Percentiles rank a stretch among this genome's conserved stretches.
These are phyloP conservation scores for Ottelia alismoides DNA, from an alignment of 106 monocot species.

Conservation along the genomic window DNA sequence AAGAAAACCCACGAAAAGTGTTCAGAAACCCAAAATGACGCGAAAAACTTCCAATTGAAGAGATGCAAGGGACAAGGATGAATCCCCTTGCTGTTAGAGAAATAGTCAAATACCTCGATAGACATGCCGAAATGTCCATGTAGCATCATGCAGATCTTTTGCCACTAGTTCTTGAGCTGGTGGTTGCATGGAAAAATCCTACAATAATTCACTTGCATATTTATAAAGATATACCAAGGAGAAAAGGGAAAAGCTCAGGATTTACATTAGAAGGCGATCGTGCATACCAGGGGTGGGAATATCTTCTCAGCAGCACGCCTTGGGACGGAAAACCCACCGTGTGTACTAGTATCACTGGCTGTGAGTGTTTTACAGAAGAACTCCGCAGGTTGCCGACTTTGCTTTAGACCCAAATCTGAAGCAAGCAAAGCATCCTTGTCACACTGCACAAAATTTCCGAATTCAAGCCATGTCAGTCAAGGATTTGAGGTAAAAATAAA, in stretches of 20 bases:
- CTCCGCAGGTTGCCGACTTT: slow-evolving; percentile 71
- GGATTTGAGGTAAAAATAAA: no score
- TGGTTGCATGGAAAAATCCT: slow-evolving; percentile 93
- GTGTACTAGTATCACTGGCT: slow-evolving; percentile 91
- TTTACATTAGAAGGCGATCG: no score
- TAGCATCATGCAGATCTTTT: slow-evolving; percentile 74
- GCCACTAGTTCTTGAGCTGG: slow-evolving; percentile 79
- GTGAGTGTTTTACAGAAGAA: slow-evolving; percentile 97
- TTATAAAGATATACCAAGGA: slow-evolving; percentile 5
- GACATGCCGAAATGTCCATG: slow-evolving; percentile 89
- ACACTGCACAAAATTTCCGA: slow-evolving; percentile 40
- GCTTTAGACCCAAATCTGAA: slow-evolving; percentile 76
- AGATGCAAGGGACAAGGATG: no score
- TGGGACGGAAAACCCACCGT: slow-evolving; percentile 92
- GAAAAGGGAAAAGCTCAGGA: no score
- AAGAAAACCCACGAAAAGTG: no score
- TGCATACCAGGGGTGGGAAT: slow-evolving; percentile 75
- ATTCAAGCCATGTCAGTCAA: no score
- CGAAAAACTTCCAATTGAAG: no score
- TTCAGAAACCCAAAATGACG: no score
- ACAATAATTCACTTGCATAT: slow-evolving; percentile 21
- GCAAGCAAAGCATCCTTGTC: slow-evolving; percentile 69
- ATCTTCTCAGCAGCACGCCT: slow-evolving; percentile 94
- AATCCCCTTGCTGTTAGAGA: no score
- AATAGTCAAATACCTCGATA: slow-evolving; percentile 84